Evolutionary conservation across 805 yeast genomes (phyloP).

Genomic region (Yarrowia alimentaria): DNA sequence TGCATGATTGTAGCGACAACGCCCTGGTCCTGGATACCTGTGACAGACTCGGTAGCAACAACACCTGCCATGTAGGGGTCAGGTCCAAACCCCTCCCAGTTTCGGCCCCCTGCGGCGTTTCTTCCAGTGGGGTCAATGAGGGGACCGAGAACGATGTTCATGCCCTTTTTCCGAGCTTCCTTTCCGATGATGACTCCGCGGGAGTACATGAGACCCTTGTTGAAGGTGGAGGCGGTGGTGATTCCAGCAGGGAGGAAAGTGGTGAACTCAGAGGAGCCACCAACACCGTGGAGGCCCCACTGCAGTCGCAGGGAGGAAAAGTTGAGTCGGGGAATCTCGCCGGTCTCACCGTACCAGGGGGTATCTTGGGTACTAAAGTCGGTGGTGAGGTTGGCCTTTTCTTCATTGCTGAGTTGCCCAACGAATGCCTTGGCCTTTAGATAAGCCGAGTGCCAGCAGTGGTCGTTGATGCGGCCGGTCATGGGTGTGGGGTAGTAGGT

Average conservation of each 20-base stretch:
- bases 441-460: conserved; percentile 58
- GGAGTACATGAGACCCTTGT: conserved; percentile 50
- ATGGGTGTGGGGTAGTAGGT: conserved; percentile 30
- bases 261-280: conserved; percentile 50
- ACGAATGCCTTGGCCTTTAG: conserved; percentile 55
- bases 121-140: conserved; percentile 59
- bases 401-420: conserved; percentile 54
- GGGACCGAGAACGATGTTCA: conserved; percentile 57
- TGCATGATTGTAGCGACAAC: conserved; percentile 57
- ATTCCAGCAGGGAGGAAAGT: conserved; percentile 60
- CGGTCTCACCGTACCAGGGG: conserved; percentile 52
- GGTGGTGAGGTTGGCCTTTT: conserved; percentile 61
- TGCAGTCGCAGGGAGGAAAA: conserved; percentile 58
- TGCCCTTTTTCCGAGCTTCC: conserved; percentile 56
- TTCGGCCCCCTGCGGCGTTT: conserved; percentile 63
- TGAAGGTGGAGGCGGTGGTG: conserved; percentile 59
- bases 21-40: conserved; percentile 58
- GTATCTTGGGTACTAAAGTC: conserved; percentile 48
- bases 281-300: conserved; percentile 62
- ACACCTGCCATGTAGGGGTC: conserved; percentile 63
- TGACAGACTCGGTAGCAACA: conserved; percentile 51
- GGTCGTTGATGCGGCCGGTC: conserved; percentile 35
- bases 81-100: conserved; percentile 63
- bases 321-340: conserved; percentile 54
- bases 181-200: conserved; percentile 58